These are phyloP conservation scores for Wickerhamiella domercqiae DNA, from an alignment of 805 yeast species.

Conservation along the genomic window DNA sequence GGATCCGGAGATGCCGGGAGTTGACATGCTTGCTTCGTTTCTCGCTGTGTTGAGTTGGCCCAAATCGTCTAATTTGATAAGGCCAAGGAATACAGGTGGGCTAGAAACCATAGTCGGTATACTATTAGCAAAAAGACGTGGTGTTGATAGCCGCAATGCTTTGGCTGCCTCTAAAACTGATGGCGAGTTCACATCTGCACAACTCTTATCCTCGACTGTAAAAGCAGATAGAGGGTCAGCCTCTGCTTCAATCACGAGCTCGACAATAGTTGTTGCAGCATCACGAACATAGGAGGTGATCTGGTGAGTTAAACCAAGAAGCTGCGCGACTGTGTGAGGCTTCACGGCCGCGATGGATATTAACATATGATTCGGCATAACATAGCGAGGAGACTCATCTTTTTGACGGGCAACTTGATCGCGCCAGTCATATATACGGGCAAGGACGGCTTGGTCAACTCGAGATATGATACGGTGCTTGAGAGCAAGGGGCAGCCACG, in stretches of 20 bases:
- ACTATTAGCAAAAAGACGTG: not conserved
- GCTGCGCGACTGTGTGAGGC: slow-evolving; percentile 48
- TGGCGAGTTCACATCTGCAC: not conserved
- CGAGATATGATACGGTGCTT: slow-evolving; percentile 43
- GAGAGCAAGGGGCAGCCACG: slow-evolving; percentile 47
- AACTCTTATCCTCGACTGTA: slow-evolving; percentile 5
- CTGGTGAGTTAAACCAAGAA: slow-evolving; percentile 13
- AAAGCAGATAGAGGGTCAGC: too few species aligned
- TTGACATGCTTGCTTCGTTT: too few species aligned
- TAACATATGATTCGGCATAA: slow-evolving; percentile 70
- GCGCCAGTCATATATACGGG: slow-evolving; percentile 64
- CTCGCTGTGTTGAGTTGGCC: too few species aligned
- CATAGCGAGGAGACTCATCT: slow-evolving; percentile 73
- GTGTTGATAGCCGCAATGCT: not conserved
- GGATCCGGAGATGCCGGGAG: too few species aligned
- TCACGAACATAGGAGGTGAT: not conserved
- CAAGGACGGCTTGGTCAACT: slow-evolving; percentile 37
- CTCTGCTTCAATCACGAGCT: slow-evolving; percentile 2
- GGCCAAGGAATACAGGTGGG: slow-evolving; percentile 2
- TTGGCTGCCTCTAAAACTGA: not conserved
- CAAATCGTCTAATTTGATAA: slow-evolving; percentile 1
- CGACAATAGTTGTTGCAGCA: slow-evolving; percentile 3
- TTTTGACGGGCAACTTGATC: slow-evolving; percentile 54
- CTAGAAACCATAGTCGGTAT: not conserved
- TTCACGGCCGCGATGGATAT: slow-evolving; percentile 41